These are phyloP conservation scores for Cytospora mali DNA, from an alignment of 2,329 filamentous ascomycete species.

Conservation along the genomic window DNA sequence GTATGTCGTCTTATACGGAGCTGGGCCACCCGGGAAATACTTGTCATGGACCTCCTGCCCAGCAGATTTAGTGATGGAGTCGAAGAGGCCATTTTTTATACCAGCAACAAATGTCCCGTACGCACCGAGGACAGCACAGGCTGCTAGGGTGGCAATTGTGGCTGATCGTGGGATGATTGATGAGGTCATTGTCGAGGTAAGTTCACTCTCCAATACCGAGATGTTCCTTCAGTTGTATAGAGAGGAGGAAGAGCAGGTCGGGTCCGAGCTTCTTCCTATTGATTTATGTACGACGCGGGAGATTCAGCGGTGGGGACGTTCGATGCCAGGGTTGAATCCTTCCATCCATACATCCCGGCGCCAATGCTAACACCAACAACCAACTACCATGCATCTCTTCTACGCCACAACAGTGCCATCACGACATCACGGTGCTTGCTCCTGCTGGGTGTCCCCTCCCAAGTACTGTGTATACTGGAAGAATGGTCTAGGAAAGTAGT, in stretches of 20 bases:
- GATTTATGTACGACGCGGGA: no score
- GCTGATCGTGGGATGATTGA: neutral
- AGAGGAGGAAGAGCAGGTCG: no score
- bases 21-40: constrained; percentile 21
- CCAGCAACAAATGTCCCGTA: constrained; percentile 21
- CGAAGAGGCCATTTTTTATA: constrained; percentile 15
- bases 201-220: neutral
- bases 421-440: neutral
- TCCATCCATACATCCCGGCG: no score
- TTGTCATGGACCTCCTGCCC: constrained; percentile 2
- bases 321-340: no score
- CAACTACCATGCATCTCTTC: no score
- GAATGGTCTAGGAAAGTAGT: neutral
- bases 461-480: neutral
- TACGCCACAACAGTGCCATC: neutral
- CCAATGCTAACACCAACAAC: neutral
- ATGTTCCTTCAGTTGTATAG: neutral
- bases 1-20: constrained; percentile 23
- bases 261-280: no score
- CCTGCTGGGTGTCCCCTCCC: neutral
- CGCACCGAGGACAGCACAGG: constrained; percentile 24
- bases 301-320: no score
- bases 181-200: neutral
- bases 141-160: constrained; percentile 11
- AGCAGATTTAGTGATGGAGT: constrained; percentile 1